These are phyloP conservation scores for Dictyostelium capitatum DNA, from an alignment of 78 protist species.

Conservation along the genomic window DNA sequence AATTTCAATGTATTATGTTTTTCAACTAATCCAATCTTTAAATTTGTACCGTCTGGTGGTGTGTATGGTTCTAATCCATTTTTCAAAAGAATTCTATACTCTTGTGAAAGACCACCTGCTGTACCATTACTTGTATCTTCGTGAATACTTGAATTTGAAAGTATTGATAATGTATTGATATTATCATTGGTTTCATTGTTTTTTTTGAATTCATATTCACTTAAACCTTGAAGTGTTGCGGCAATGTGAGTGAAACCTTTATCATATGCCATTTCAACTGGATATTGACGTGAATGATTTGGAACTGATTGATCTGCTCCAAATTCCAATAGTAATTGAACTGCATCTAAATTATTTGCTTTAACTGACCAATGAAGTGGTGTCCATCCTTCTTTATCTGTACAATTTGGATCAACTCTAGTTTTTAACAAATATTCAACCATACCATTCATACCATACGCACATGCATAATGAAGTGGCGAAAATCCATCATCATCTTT, in stretches of 20 bases:
- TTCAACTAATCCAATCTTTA: constrained; percentile 44
- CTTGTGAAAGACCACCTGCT: background rate
- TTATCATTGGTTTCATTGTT: constrained; percentile 12
- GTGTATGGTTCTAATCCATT: constrained; percentile 61
- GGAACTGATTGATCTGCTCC: constrained; percentile 76
- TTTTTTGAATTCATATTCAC: constrained; percentile 18
- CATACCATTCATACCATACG: constrained; percentile 67
- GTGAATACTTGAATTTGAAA: background rate
- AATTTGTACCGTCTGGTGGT: constrained; percentile 14
- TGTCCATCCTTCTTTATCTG: constrained; percentile 75
- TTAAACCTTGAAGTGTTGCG: constrained; percentile 37
- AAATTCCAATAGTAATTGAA: constrained; percentile 19
- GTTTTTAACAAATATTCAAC: constrained; percentile 43
- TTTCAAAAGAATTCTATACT: constrained; percentile 34
- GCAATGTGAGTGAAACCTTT: constrained; percentile 68
- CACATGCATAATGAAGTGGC: constrained; percentile 73
- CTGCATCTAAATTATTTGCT: constrained; percentile 64
- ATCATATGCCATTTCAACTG: constrained; percentile 73
- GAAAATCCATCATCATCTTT: constrained; percentile 71
- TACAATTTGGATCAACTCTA: constrained; percentile 30
- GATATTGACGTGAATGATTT: constrained; percentile 32
- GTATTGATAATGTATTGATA: background rate
- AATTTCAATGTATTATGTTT: constrained; percentile 71
- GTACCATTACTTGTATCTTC: background rate
- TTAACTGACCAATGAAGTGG: constrained; percentile 75